Conservation (phyloP, 257 asterid genomes). For the Solanum chiquidenum region DNA sequence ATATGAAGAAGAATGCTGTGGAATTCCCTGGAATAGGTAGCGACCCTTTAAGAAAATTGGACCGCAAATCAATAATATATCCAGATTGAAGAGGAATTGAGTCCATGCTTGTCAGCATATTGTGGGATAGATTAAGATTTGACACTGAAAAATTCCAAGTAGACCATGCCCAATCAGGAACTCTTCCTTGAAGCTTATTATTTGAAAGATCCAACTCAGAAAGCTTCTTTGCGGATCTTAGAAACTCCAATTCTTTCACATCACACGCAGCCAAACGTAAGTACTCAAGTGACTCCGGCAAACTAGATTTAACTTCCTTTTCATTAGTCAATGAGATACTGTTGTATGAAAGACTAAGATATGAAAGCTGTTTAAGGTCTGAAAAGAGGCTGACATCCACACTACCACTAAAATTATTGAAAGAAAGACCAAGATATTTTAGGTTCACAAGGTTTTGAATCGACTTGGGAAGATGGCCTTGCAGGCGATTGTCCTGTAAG, state of each 20-base stretch:
- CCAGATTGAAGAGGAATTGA: not conserved
- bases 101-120: not conserved
- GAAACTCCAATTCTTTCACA: not conserved
- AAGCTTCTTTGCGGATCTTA: not conserved
- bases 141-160: not conserved
- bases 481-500: not conserved
- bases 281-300: fast-evolving
- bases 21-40: not conserved
- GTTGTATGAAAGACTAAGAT: not conserved
- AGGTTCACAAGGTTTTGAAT: not conserved
- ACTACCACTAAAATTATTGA: not conserved
- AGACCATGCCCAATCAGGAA: not conserved
- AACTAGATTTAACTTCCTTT: not conserved
- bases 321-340: not conserved
- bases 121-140: fast-evolving
- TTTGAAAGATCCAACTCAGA: not conserved
- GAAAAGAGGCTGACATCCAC: not conserved
- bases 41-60: not conserved
- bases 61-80: not conserved
- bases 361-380: not conserved
- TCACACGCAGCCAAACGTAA: not conserved
- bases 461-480: not conserved
- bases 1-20: not conserved
- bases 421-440: not conserved
- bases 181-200: not conserved